Base-by-base conservation (phyloP, 2,329 filamentous ascomycete genomes). In the Calonectria henricotiae region DNA sequence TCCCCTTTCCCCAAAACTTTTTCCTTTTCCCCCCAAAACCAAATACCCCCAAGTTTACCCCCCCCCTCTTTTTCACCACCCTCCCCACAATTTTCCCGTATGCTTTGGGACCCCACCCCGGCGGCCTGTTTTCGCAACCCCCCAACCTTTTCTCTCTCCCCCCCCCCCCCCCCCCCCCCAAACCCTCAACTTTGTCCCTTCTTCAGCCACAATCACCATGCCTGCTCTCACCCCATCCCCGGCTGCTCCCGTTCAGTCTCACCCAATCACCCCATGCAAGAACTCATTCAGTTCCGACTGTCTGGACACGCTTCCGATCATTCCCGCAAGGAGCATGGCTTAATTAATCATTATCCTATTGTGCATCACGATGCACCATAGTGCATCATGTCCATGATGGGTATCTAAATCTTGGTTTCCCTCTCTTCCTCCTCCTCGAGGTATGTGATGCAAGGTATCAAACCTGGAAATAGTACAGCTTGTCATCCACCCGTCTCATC, bases 341-440 rank as follows among this genome's bases (percentile, higher is more conserved):
- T 43, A 41, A 43, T 61, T 61, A 60, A 17, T 61, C 55, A 44
- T 61, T 44, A 61, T 43, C 37, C 55, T 61, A 61, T 43, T 43
- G 11, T 61, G 37, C 55, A 37, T 11, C 35, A 37, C 11, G 35
- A 11, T 37, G 43, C 43, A 60, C 41, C 54, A 60, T 41, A 23
- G 54, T 54, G 49, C 49, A 23, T 60, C 55, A 44, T 61, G 25
- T n/a, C 55, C 55, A 61, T 44, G 55, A 37, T 44, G 39, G 55
- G 55, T 44, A 61, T 61, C 55, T 58, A 46, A 20, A 46, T 46
- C 43, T 32, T 32, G 30, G 15, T 32, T 11, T 61, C 37, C 25
- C 1, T 23, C 15, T 15, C 32, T 54, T 54, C n/a, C n/a, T 54
- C 12, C 49, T 54, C 17, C 23, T 25, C 35, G 15, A 39, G 35